Evolutionary conservation across 2,329 filamentous ascomycete species (phyloP).

Genomic region (Penicillium sp.): DNA sequence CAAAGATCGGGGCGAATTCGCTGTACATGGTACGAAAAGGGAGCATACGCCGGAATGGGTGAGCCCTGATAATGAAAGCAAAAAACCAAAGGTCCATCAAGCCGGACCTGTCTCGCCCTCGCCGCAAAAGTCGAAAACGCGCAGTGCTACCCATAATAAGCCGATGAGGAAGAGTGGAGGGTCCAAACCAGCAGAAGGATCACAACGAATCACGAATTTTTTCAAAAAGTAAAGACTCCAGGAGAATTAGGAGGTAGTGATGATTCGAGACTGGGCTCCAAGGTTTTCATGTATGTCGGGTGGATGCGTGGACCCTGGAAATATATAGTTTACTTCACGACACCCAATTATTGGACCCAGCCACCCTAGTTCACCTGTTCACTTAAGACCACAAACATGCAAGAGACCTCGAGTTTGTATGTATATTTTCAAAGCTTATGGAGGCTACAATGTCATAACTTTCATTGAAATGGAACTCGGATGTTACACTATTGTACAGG

Average conservation of each 20-base stretch:
- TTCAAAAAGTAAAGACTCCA: conserved; percentile 44
- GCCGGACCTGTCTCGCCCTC: conserved; percentile 27
- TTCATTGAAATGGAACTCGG: not conserved
- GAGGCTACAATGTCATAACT: not conserved
- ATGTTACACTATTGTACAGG: conserved; percentile 7
- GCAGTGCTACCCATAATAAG: conserved; percentile 62
- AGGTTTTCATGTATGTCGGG: too few relatives aligned
- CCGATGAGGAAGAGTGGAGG: conserved; percentile 48
- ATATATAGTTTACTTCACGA: not conserved
- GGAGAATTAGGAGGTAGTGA: not conserved
- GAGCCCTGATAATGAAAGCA: conserved; percentile 25
- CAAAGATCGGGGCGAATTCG: conserved; percentile 51
- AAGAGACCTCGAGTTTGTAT: not conserved
- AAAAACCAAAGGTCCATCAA: conserved; percentile 32
- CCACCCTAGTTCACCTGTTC: not conserved
- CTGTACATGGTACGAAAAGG: conserved; percentile 56
- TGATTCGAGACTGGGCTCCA: not conserved
- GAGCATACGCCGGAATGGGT: conserved; percentile 44
- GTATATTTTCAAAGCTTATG: not conserved
- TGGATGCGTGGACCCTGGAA: not conserved
- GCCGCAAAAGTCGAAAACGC: conserved; percentile 53
- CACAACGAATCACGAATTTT: conserved; percentile 56
- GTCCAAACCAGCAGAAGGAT: conserved; percentile 52
- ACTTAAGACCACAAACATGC: too few relatives aligned
- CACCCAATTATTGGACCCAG: not conserved